Percentiles rank a stretch among this genome's conserved stretches.
These are phyloP conservation scores for Ophiostoma quercus DNA, from an alignment of 2,329 filamentous ascomycete genomes.

Conservation along the genomic window DNA sequence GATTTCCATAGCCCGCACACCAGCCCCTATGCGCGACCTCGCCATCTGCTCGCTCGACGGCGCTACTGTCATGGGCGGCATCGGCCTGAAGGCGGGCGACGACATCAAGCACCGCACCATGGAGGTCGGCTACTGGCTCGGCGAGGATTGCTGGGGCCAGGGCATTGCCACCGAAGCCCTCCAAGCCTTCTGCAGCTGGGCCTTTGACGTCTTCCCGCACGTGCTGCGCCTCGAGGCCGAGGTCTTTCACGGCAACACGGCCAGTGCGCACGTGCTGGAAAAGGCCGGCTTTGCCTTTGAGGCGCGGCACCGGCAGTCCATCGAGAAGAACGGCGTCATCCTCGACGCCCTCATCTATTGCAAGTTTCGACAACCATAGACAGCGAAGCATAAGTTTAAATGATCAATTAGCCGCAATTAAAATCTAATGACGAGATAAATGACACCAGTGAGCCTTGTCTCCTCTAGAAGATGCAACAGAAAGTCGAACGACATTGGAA, in stretches of 20 bases:
- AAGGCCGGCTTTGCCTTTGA: conserved; percentile 6
- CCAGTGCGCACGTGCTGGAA: not conserved
- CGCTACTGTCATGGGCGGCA: not conserved
- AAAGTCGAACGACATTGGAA: not conserved
- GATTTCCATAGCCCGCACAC: not conserved
- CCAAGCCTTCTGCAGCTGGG: not conserved
- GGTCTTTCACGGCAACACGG: not conserved
- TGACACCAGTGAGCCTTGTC: not conserved
- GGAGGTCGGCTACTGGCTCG: conserved; percentile 6
- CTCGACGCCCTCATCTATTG: not conserved
- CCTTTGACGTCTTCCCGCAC: not conserved
- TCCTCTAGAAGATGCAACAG: not conserved
- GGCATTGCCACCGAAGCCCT: not conserved
- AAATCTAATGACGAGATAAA: not conserved
- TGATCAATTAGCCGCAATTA: not conserved
- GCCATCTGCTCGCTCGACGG: not conserved
- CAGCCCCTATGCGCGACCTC: not conserved
- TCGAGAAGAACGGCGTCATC: conserved; percentile 1
- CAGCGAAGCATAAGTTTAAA: not conserved
- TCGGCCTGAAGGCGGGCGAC: not conserved
- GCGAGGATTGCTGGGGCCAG: not conserved
- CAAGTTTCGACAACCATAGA: not conserved
- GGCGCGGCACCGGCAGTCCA: conserved; percentile 13
- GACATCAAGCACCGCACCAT: conserved; percentile 5
- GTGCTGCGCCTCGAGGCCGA: conserved; percentile 1